phyloP scores from a whole-genome alignment of 495 filamentous ascomycete species.

The Xylaria scruposa region DNA sequence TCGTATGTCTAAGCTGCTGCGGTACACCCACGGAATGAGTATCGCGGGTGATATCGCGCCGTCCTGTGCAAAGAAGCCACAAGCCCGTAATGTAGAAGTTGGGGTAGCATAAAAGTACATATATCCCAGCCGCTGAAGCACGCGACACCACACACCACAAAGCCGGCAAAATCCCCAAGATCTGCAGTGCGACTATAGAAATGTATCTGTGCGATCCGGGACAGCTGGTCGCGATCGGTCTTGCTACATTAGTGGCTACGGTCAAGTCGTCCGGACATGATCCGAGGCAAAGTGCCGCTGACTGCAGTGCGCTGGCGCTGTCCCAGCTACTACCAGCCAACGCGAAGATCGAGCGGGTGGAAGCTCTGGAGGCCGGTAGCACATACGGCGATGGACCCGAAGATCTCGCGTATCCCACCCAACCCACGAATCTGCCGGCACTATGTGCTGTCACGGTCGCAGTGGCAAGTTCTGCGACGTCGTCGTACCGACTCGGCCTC shows the following conservation, averaged over 20 bases:
- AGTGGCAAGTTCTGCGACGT: conserved; percentile 50
- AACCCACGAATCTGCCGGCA: conserved; percentile 54
- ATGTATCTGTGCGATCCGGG: conserved; percentile 10
- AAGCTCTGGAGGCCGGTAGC: conserved; percentile 40
- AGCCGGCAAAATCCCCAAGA: neutral
- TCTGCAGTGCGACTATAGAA: neutral
- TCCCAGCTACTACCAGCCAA: conserved; percentile 33
- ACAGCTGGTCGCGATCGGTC: conserved; percentile 3
- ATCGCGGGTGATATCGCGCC: neutral
- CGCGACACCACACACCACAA: neutral
- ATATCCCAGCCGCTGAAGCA: neutral
- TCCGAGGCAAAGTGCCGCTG: conserved; percentile 7
- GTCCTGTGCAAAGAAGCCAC: neutral
- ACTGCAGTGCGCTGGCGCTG: conserved; percentile 37
- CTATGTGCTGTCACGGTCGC: conserved; percentile 57
- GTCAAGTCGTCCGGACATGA: conserved; percentile 16
- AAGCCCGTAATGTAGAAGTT: neutral
- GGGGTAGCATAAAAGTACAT: conserved; percentile 14
- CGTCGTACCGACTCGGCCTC: conserved; percentile 56
- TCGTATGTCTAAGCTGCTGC: neutral
- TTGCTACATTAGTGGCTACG: neutral
- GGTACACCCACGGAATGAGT: neutral
- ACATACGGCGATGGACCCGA: conserved; percentile 45
- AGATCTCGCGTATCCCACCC: conserved; percentile 52
- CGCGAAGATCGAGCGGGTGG: conserved; percentile 43